phyloP scores from a whole-genome alignment of 2,329 filamentous ascomycete genomes.

The Venturia asperata region DNA sequence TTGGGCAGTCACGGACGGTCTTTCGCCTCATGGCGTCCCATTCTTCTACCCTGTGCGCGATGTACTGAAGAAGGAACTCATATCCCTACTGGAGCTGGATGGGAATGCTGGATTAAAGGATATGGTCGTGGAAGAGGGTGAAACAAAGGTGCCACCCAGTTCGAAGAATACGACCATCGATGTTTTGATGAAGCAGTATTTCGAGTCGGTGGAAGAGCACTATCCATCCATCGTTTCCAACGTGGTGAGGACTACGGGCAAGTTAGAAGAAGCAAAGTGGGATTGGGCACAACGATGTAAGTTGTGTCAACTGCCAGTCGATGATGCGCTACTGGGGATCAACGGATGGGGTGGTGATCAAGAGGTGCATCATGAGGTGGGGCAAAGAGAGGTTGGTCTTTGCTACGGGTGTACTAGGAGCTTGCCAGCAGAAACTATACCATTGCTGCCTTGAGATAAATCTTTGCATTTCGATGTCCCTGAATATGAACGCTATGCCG shows the following conservation, averaged over 20 bases:
- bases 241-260: constrained; percentile 73
- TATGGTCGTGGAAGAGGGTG: constrained; percentile 24
- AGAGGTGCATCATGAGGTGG: constrained; percentile 5
- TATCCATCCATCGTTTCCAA: constrained; percentile 93
- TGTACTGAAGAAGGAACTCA: constrained; percentile 72
- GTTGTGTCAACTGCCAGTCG: constrained; percentile 18
- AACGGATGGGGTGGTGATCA: constrained; percentile 19
- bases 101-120: constrained; percentile 23
- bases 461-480: no score
- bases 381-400: constrained; percentile 7
- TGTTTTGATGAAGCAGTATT: constrained; percentile 82
- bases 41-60: constrained; percentile 82
- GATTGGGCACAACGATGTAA: background rate
- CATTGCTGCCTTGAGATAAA: constrained; percentile 14
- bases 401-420: constrained; percentile 20
- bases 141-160: constrained; percentile 8
- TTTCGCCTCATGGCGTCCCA: constrained; percentile 48
- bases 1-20: constrained; percentile 73
- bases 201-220: constrained; percentile 73
- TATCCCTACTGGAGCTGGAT: constrained; percentile 52
- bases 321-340: constrained; percentile 15
- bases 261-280: constrained; percentile 4
- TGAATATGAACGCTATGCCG: background rate
- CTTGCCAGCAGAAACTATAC: constrained; percentile 1
- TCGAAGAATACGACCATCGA: constrained; percentile 77